A percentile compares a stretch with the other conserved stretches of the same genome.
Conservation (phyloP, 2,329 filamentous ascomycete species). For the Claviceps sp. region DNA sequence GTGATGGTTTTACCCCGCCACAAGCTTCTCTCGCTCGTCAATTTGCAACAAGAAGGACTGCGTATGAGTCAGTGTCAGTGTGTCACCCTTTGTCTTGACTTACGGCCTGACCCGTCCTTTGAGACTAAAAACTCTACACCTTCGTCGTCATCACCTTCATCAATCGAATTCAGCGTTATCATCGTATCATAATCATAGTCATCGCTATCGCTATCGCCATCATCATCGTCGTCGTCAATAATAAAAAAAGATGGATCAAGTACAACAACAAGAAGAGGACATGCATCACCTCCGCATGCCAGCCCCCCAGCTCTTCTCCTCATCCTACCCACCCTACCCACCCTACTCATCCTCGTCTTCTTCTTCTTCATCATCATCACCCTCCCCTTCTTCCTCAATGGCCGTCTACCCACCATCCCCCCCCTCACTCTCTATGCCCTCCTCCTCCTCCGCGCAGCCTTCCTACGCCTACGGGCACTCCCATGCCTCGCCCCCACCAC, state of each 20-base stretch:
- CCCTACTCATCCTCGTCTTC: neutral
- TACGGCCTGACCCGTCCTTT: too few relatives aligned
- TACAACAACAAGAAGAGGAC: neutral
- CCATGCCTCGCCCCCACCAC: slow-evolving; percentile 9
- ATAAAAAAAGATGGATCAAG: neutral
- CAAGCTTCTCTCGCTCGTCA: neutral
- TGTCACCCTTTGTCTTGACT: too few relatives aligned
- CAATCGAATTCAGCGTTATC: too few relatives aligned
- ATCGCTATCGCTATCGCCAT: too few relatives aligned
- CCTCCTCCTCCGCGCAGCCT: slow-evolving; percentile 1
- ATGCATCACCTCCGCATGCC: neutral
- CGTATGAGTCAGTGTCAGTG: neutral
- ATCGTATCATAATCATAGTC: too few relatives aligned
- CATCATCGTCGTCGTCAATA: neutral
- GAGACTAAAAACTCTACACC: too few relatives aligned
- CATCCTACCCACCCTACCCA: neutral
- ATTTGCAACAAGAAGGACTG: neutral
- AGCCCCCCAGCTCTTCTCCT: neutral
- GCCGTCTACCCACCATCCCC: neutral
- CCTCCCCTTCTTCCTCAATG: neutral
- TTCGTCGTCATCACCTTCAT: too few relatives aligned
- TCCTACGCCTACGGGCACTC: slow-evolving; percentile 2
- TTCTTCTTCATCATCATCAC: neutral
- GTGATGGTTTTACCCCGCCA: neutral
- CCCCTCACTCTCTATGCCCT: neutral